phyloP scores from a whole-genome alignment of 768 basidiomycete genomes.

The Russula vinacea region DNA sequence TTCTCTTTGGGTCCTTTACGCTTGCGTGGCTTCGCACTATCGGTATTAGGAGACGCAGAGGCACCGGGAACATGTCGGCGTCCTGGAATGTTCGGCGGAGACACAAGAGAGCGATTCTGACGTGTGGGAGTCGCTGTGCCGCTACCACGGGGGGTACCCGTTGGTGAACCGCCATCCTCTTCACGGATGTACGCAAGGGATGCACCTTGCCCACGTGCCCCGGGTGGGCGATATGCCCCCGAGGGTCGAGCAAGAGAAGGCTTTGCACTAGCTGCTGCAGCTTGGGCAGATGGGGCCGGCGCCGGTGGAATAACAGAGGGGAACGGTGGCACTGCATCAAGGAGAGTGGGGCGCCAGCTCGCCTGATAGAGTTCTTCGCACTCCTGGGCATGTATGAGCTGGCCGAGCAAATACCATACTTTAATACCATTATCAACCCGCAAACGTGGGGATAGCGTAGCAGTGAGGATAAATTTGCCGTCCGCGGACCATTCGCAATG shows the following conservation, averaged over 20 bases:
- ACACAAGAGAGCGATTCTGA: slow-evolving; percentile 54
- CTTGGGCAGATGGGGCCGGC: slow-evolving; percentile 55
- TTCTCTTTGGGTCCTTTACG: slow-evolving; percentile 48
- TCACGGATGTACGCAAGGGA: slow-evolving; percentile 88
- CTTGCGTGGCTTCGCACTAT: slow-evolving; percentile 54
- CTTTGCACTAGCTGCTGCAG: slow-evolving; percentile 50
- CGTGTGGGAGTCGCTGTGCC: slow-evolving; percentile 64
- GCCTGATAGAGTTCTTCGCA: slow-evolving; percentile 90
- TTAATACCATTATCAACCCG: slow-evolving; percentile 98
- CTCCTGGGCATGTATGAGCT: slow-evolving; percentile 77
- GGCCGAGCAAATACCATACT: slow-evolving; percentile 89
- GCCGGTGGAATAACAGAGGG: slow-evolving; percentile 61
- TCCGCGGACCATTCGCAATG: slow-evolving; percentile 95
- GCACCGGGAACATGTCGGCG: slow-evolving; percentile 73
- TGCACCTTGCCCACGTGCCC: slow-evolving; percentile 84
- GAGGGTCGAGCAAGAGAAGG: slow-evolving; percentile 61
- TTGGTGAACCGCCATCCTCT: slow-evolving; percentile 74
- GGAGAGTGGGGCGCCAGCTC: slow-evolving; percentile 72
- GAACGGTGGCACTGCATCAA: slow-evolving; percentile 67
- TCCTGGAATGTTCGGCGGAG: slow-evolving; percentile 40
- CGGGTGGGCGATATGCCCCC: slow-evolving; percentile 91
- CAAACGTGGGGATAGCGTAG: slow-evolving; percentile 90
- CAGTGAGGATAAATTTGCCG: slow-evolving; percentile 89
- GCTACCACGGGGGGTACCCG: slow-evolving; percentile 35
- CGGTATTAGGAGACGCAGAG: slow-evolving; percentile 45